Evolutionary conservation across 129 eudicot genomes (phyloP), one percentile per base, ranked within the genome.

Genomic region (Lonicera japonica): DNA sequence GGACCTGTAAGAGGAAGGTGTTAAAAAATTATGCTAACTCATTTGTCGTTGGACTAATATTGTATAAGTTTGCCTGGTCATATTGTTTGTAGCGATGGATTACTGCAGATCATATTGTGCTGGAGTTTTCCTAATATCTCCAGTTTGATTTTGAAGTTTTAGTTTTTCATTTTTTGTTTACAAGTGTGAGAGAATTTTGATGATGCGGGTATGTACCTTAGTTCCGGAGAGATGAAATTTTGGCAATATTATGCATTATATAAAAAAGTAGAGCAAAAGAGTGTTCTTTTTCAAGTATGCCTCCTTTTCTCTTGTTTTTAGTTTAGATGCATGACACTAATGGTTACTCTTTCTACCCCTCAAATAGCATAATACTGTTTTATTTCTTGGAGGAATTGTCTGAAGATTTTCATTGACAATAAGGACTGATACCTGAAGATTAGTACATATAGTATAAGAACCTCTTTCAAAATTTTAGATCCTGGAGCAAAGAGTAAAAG

Each of bases 251-350:
- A 17, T 4, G 54, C 54, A 16, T 50, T 50, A 50, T 50, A 50
- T 13, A 50, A n/a, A 50, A 50, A 50, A 50, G 54, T 45, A 45
- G n/a, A n/a, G n/a, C n/a, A n/a, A n/a, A n/a, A 45, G n/a, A 45
- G n/a, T 45, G 51, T 45, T 12, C 51, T 1, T 10, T 4, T 45
- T 45, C n/a, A 15, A 15, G 51, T 15, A 12, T 50, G 4, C 55
- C n/a, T 50, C 55, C 55, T 14, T 6, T 50, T 50, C 21, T 14
- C 50, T 14, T 29, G 4, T 29, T 29, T 29, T 2, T 29, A 29
- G 2, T 29, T 29, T 29, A 29, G 36, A 29, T 29, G 36, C 6
- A 29, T 29, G n/a, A n/a, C n/a, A n/a, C n/a, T 29, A 29, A 29
- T 29, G 36, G 36, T 29, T 29, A 29, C 36, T n/a, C 36, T 29